phyloP scores from a whole-genome alignment of 129 eudicot species.

The Sambucus nigra region DNA sequence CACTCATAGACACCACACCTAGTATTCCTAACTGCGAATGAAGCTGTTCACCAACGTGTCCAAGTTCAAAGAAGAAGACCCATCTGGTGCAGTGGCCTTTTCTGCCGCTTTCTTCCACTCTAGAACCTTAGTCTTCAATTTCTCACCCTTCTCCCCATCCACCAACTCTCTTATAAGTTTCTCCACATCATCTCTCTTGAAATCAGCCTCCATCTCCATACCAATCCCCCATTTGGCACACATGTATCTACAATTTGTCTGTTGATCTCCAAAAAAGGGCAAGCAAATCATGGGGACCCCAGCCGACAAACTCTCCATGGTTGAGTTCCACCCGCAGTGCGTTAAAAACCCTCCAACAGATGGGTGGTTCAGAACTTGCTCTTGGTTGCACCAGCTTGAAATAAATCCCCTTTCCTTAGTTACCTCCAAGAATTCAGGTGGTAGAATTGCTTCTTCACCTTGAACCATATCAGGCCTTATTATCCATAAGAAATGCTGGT shows the following conservation, averaged over 20 bases:
- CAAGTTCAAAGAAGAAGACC: background rate
- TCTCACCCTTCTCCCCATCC: slow-evolving; percentile 12
- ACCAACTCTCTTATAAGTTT: slow-evolving; percentile 8
- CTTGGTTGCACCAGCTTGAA: slow-evolving; percentile 9
- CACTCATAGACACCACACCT: too few species aligned
- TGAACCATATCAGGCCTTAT: slow-evolving; percentile 22
- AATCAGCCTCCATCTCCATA: slow-evolving; percentile 5
- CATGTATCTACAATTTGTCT: slow-evolving; percentile 14
- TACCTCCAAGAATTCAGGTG: slow-evolving; percentile 11
- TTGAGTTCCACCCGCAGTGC: background rate
- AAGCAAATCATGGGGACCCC: slow-evolving; percentile 28
- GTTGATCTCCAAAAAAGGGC: slow-evolving; percentile 19
- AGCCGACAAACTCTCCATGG: slow-evolving; percentile 20
- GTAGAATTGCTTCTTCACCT: slow-evolving; percentile 9
- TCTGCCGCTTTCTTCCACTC: slow-evolving; percentile 7
- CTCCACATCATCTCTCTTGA: slow-evolving; percentile 17
- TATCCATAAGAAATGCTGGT: slow-evolving; percentile 23
- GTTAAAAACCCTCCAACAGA: background rate
- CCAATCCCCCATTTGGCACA: slow-evolving; percentile 20
- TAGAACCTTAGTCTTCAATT: background rate
- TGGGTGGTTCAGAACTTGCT: slow-evolving; percentile 2
- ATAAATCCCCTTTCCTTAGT: slow-evolving; percentile 5
- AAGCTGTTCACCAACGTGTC: background rate
- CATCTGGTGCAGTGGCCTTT: background rate
- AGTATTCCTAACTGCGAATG: background rate